Evolutionary conservation across 192 early-diverging fungal genomes (phyloP), one percentile per base, ranked within the genome.

Genomic region (Coemansia sp.): DNA sequence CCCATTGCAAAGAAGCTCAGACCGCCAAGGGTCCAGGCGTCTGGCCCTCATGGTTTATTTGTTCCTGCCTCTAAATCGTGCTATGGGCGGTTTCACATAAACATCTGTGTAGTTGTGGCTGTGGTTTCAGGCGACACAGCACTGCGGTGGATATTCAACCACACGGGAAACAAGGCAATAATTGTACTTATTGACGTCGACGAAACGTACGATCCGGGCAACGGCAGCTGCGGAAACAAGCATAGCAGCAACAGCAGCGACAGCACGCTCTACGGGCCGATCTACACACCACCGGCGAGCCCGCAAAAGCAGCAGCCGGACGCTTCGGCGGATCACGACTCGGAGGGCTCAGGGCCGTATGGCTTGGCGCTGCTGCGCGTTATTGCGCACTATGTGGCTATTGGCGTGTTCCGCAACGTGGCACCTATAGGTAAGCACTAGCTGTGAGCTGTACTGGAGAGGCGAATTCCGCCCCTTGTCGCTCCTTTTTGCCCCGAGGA

Each of bases 151-250:
- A 69, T 79, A 49, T 73, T 75, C 38, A 79, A 74, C 63, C 71
- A 75, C 39, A 76, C 72, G 35, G 72, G 72, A 3, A 67, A 75
- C 54, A 66, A 67, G 48, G 48, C 76, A 22, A 75, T 74, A 35
- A 71, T 83, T 19, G 73, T 83, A 25, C 81, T 83, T 51, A 79
- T 83, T 27, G 81, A 83, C 37, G 66, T 83, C n/a, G 76, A 79
- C 64, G 81, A 83, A 14, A 67, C 75, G 23, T 69, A 72, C 59
- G 71, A 71, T 50, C 68, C 62, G 8, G 62, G 37, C 39, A 56
- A 56, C 67, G 55, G 52, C 54, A 51, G 39, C 35, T 19, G 57
- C 56, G 41, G 24, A 43, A 60, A 65, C 62, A 35, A 45, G 15
- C 56, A 67, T 21, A 49, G 25, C 61, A 63, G 58, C 70, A 62